Conservation (phyloP, 495 filamentous ascomycete species). For the Sordaria brevicollis region DNA sequence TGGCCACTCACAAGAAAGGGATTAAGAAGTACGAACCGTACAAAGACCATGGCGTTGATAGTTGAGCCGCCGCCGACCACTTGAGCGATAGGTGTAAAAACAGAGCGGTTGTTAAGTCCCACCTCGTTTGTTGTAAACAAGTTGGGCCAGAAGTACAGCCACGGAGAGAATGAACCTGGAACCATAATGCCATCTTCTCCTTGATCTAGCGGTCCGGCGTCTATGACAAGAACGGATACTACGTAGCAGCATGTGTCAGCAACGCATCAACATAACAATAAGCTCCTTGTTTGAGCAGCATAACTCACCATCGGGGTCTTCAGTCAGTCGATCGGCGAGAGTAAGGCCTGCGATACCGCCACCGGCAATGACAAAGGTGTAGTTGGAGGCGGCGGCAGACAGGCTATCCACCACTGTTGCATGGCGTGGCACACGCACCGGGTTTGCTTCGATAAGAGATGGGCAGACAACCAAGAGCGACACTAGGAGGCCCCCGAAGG, state of each 20-base stretch:
- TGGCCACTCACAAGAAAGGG: neutral
- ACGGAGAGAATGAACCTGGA: conserved; percentile 17
- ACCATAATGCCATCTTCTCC: conserved; percentile 18
- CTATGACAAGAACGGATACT: conserved; percentile 33
- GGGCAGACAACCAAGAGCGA: neutral
- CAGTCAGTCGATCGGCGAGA: conserved; percentile 37
- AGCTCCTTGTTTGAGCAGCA: conserved; percentile 2
- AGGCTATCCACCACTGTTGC: conserved; percentile 15
- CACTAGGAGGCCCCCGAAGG: neutral
- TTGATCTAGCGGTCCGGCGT: conserved; percentile 28
- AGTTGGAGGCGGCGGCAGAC: conserved; percentile 12
- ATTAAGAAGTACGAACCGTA: conserved; percentile 11
- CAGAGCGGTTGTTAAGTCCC: conserved; percentile 15
- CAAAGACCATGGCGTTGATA: conserved; percentile 35
- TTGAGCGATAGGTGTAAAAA: conserved; percentile 13
- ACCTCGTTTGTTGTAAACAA: conserved; percentile 12
- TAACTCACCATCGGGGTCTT: conserved; percentile 30
- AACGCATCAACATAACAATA: conserved; percentile 4
- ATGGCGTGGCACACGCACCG: conserved; percentile 8
- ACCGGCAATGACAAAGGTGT: conserved; percentile 41
- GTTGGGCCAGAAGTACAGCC: conserved; percentile 17
- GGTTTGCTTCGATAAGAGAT: neutral
- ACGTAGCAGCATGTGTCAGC: conserved; percentile 10
- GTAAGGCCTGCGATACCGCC: conserved; percentile 39
- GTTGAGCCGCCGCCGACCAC: conserved; percentile 34